A percentile compares a stretch with the other conserved stretches of the same genome.
These are phyloP conservation scores for Inonotus hispidus DNA, from an alignment of 1,284 basidiomycete genomes.

Conservation along the genomic window DNA sequence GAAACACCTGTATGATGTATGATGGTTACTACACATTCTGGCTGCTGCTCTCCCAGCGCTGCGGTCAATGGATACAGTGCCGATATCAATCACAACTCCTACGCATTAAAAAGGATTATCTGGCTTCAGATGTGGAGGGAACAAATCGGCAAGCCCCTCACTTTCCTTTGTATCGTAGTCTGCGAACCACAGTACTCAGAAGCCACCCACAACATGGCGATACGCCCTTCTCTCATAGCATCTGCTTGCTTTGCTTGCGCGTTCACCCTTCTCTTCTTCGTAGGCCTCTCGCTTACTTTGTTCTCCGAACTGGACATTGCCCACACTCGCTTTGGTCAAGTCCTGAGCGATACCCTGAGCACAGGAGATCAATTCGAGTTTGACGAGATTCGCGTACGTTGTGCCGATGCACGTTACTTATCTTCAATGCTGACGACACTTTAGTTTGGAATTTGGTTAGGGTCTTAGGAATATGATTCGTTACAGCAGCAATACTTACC, in stretches of 20 bases:
- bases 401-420: too few species aligned
- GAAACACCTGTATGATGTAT: conserved; percentile 25
- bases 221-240: too few species aligned
- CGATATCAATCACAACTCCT: conserved; percentile 44
- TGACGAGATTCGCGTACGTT: too few species aligned
- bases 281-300: conserved; percentile 66
- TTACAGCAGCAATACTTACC: too few species aligned
- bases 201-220: too few species aligned
- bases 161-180: too few species aligned
- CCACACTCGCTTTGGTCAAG: conserved; percentile 43
- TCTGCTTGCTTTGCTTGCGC: conserved; percentile 48
- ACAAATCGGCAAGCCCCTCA: too few species aligned
- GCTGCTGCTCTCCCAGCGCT: conserved; percentile 22
- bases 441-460: too few species aligned
- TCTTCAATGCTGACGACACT: too few species aligned
- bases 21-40: conserved; percentile 42
- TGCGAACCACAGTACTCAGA: too few species aligned
- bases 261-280: conserved; percentile 59
- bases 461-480: too few species aligned
- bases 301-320: conserved; percentile 59
- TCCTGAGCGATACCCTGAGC: conserved; percentile 38
- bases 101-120: conserved; percentile 31
- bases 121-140: too few species aligned
- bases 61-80: conserved; percentile 19
- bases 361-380: conserved; percentile 40